Percentiles rank a stretch among this genome's conserved stretches.
These are phyloP conservation scores for Nemania bipapillata DNA, from an alignment of 2,329 filamentous ascomycete species.

Conservation along the genomic window DNA sequence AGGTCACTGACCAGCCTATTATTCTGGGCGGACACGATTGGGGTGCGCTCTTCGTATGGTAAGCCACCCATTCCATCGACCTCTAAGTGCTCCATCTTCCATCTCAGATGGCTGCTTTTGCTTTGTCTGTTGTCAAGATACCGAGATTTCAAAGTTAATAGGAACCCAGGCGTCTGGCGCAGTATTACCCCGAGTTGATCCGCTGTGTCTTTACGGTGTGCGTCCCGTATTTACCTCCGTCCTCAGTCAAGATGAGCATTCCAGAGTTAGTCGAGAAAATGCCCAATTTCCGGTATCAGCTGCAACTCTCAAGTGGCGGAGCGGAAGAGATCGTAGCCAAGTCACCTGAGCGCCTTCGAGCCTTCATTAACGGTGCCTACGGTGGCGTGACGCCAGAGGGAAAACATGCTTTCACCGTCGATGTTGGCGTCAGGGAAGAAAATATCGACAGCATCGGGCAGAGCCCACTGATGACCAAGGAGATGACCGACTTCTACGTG, in stretches of 20 bases:
- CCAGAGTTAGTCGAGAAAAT: constrained; percentile 68
- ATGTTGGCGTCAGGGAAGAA: constrained; percentile 72
- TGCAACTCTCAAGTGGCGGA: constrained; percentile 77
- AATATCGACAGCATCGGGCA: constrained; percentile 67
- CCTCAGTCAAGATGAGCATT: constrained; percentile 63
- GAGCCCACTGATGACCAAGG: constrained; percentile 69
- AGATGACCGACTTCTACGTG: constrained; percentile 82
- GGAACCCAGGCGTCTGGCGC: constrained; percentile 65
- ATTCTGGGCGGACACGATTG: constrained; percentile 94
- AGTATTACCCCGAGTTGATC: constrained; percentile 78
- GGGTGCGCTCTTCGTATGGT: constrained; percentile 81
- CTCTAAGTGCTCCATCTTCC: neutral
- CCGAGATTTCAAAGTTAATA: constrained; percentile 6
- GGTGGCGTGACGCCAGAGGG: constrained; percentile 70
- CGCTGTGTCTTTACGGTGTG: constrained; percentile 81
- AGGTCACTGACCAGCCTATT: constrained; percentile 66
- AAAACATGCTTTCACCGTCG: constrained; percentile 67
- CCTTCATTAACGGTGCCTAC: constrained; percentile 77
- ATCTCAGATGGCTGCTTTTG: neutral
- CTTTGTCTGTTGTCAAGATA: neutral
- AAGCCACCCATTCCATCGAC: constrained; percentile 16
- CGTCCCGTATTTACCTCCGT: constrained; percentile 75
- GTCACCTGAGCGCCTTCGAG: constrained; percentile 66
- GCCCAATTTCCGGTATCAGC: constrained; percentile 83
- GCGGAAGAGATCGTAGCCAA: constrained; percentile 70